Conservation (phyloP, 1,284 basidiomycete genomes). For the Microbotryomycetes sp. region DNA sequence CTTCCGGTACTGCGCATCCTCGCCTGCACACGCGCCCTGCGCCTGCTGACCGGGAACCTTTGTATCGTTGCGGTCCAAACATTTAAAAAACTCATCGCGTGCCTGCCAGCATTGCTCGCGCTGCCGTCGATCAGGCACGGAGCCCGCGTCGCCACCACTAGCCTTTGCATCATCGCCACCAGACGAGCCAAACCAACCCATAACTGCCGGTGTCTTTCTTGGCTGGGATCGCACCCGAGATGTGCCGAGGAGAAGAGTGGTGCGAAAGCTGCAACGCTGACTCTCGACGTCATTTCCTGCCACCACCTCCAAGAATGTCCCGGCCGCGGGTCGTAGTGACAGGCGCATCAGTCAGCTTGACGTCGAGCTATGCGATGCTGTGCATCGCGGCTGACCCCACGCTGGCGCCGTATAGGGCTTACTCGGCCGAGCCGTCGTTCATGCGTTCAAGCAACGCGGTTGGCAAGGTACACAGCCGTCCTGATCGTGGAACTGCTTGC, state of each 20-base stretch:
- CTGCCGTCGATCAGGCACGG: constrained; percentile 41
- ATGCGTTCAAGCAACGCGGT: constrained; percentile 8
- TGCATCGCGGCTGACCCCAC: not conserved
- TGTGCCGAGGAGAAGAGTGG: not conserved
- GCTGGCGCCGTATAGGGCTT: constrained; percentile 15
- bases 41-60: constrained; percentile 54
- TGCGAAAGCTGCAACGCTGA: no score
- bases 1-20: constrained; percentile 53
- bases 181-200: not conserved
- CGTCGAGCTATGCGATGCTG: not conserved
- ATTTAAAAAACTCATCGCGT: constrained; percentile 66
- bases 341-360: constrained; percentile 12
- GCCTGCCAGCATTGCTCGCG: constrained; percentile 59
- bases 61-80: constrained; percentile 57
- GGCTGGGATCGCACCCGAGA: not conserved
- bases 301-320: not conserved
- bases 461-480: constrained; percentile 13
- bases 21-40: constrained; percentile 55
- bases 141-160: not conserved
- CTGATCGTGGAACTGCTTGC: no score
- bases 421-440: constrained; percentile 26
- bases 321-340: constrained; percentile 24
- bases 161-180: no score
- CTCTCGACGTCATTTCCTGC: no score
- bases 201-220: not conserved